Conservation (phyloP, 2,329 filamentous ascomycete species). For the Aspergillus quadricinctus region DNA sequence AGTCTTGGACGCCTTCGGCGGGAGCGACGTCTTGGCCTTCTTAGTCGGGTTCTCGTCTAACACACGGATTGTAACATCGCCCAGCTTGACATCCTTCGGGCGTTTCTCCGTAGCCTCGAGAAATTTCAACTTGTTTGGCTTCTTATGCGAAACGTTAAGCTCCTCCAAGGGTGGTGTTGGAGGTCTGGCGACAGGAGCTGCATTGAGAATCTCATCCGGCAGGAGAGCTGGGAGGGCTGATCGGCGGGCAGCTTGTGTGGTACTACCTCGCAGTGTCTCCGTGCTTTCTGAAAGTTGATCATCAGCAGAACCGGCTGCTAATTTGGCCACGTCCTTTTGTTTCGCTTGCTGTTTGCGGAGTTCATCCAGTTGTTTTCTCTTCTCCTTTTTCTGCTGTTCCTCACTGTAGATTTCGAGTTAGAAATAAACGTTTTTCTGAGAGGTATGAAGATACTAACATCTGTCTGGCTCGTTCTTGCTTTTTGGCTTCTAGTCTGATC, state of each 20-base stretch:
- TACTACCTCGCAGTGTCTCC: slow-evolving; percentile 36
- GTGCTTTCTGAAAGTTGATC: slow-evolving; percentile 40
- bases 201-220: slow-evolving; percentile 48
- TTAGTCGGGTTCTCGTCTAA: slow-evolving; percentile 33
- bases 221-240: slow-evolving; percentile 47
- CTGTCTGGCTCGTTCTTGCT: slow-evolving; percentile 34
- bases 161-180: slow-evolving; percentile 43
- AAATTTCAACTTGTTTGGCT: slow-evolving; percentile 46
- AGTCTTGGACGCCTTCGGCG: slow-evolving; percentile 43
- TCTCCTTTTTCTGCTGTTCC: slow-evolving; percentile 36
- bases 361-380: slow-evolving; percentile 38
- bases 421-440: slow-evolving; percentile 1
- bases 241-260: slow-evolving; percentile 32
- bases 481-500: slow-evolving; percentile 37
- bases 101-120: slow-evolving; percentile 46
- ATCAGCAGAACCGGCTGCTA: slow-evolving; percentile 18
- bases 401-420: slow-evolving; percentile 28
- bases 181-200: slow-evolving; percentile 41
- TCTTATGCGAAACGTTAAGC: slow-evolving; percentile 17
- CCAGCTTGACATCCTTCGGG: slow-evolving; percentile 48
- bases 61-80: slow-evolving; percentile 48
- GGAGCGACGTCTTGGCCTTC: slow-evolving; percentile 35
- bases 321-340: slow-evolving; percentile 22
- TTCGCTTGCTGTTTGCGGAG: slow-evolving; percentile 38
- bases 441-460: slow-evolving; percentile 23